Evolutionary conservation across 106 monocot species (phyloP), one percentile per base, ranked within the genome.

Genomic region (Phalaenopsis aphrodite): DNA sequence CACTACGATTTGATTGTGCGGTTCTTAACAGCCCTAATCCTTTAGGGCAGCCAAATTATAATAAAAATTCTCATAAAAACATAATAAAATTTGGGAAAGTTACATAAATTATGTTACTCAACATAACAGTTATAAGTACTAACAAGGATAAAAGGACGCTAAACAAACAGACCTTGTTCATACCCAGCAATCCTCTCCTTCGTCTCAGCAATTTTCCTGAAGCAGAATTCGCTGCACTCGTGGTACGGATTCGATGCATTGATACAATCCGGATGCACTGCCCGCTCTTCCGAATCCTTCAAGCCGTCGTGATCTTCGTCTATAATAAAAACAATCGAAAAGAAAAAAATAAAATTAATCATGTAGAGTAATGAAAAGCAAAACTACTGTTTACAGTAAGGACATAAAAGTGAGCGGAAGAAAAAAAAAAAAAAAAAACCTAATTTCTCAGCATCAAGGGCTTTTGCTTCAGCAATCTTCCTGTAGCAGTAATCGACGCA

Each of bases 181-280:
- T 37, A 8, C 38, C 69, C 73, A 18, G 55, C 77, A 12, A 38
- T 49, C 56, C 17, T 80, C 18, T 83, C 72, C 69, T 83, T 80
- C 23, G 83, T 57, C 76, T 91, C 84, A 1, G 89, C 91, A 42
- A 91, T 94, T 77, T 42, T 86, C 55, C 77, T 66, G 78, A 91
- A 91, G 78, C 91, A 88, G 77, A 58, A 86, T 39, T 91, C 91
- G 24, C 42, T 75, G 73, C 91, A 91, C 48, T 91, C 85, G 57
- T 91, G 91, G 65, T 86, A 85, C 0, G 83, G 86, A 75, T 86
- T 86, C 19, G 84, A 79, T 3, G 86, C 84, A 67, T 89, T 86
- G 2, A 86, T 61, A 46, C 89, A 89, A 11, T 86, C 84, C 4
- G 86, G 89, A 67, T 84, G 89, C 41, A 89, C 84, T 21, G 78